Evolutionary conservation across 306 rosid species (phyloP), one percentile per base, ranked within the genome.

Genomic region (Vigna trinervia): DNA sequence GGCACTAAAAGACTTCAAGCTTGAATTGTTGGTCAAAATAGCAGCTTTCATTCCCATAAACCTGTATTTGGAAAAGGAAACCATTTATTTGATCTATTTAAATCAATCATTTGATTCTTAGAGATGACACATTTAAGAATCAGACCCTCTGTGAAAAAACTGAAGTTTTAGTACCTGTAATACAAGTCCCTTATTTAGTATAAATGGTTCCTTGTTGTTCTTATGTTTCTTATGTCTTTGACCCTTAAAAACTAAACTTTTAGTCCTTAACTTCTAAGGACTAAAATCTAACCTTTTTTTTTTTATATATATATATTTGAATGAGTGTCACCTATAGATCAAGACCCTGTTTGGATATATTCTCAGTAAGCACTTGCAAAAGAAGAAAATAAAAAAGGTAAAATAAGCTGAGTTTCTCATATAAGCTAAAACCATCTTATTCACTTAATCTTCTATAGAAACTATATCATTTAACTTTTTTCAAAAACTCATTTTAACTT

Each of bases 21-120:
- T 81, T 61, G 87, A 63, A 85, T 84, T 88, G 76, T 83, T 83
- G 17, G 98, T 87, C 77, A 92, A 20, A 65, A 96, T 19, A 69
- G 93, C 91, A 54, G 92, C 94, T 87, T 89, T 96, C 96, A 96
- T 88, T 85, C 96, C 98, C 97, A 96, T 92, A 83, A 96, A 92
- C 85, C 99, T 96, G 86, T 79, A 80, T 71, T 65, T 45, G 8
- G n/a, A 56, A 13, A 80, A 66, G 65, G 50, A 83, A 77, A 41
- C 8, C 38, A 17, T 84, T 80, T 36, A 76, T 69, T 58, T 75
- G 39, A 78, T 54, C 34, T 51, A 20, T 11, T 23, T 30, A 15
- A 32, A 61, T 30, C 39, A 60, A 30, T 60, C 20, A 60, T 30
- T 30, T 60, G 43, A 19, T 32, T 39, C 43, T 60, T 13, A 60